Evolutionary conservation across 1,284 basidiomycete species (phyloP).

Genomic region (Heimioporus retisporus): DNA sequence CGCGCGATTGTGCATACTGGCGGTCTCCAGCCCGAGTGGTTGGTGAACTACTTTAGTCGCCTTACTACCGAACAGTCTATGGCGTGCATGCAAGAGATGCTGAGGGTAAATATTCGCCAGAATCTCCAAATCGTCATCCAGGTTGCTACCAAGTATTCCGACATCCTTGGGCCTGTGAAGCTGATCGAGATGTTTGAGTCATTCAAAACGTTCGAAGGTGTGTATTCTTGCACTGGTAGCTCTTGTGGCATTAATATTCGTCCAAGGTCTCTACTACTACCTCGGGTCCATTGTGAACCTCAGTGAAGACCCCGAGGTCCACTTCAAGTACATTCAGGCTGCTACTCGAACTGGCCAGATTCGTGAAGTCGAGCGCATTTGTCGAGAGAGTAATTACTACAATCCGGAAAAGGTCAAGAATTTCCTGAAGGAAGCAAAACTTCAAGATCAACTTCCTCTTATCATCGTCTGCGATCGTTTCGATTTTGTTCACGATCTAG

Average conservation of each 20-base stretch:
- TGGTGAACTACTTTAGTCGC: constrained; percentile 97
- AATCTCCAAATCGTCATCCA: constrained; percentile 98
- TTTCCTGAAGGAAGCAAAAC: constrained; percentile 99
- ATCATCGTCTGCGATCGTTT: constrained; percentile 99
- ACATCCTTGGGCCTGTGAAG: constrained; percentile 97
- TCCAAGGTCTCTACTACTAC: constrained; percentile 94
- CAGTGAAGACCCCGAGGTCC: constrained; percentile 96
- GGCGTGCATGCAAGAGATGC: constrained; percentile 98
- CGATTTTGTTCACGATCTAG: constrained; percentile 99
- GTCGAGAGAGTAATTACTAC: constrained; percentile 97
- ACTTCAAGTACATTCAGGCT: constrained; percentile 99
- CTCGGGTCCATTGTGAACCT: constrained; percentile 98
- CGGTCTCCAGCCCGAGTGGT: constrained; percentile 94
- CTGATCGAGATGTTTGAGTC: constrained; percentile 99
- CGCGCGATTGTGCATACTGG: constrained; percentile 97
- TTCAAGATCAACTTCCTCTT: constrained; percentile 96
- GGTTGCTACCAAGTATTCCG: constrained; percentile 99
- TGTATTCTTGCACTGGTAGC: neutral
- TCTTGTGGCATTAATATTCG: constrained; percentile 8
- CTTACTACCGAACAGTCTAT: constrained; percentile 99
- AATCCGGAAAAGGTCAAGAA: constrained; percentile 99
- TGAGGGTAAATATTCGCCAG: constrained; percentile 97
- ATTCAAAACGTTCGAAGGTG: constrained; percentile 98
- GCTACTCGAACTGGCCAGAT: constrained; percentile 99
- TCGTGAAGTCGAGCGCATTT: constrained; percentile 99